Conservation (phyloP, 164 flowering plant species). For the Magnolia kwangsiensis region DNA sequence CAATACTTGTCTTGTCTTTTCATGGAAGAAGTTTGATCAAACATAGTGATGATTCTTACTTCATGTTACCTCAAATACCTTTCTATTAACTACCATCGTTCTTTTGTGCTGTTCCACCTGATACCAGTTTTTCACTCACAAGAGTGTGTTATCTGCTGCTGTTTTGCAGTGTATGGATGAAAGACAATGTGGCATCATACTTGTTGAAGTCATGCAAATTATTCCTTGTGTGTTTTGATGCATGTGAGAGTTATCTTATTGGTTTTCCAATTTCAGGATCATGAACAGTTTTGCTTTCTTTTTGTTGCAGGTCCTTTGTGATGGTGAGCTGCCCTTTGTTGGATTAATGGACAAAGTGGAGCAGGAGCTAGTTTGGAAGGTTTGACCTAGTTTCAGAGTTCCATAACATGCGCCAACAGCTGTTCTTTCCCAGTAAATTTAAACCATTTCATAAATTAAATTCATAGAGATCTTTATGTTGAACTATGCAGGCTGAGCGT, state of each 20-base stretch:
- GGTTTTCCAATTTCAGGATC: background rate
- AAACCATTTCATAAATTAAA: slow-evolving; percentile 1
- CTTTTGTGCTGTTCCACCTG: background rate
- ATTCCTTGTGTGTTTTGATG: background rate
- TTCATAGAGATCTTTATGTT: slow-evolving; percentile 1
- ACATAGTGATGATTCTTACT: no score
- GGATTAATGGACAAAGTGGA: slow-evolving; percentile 80
- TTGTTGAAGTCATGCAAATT: background rate
- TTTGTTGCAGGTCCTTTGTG: slow-evolving; percentile 61
- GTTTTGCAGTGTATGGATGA: background rate
- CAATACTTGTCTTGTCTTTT: no score
- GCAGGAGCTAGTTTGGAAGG: slow-evolving; percentile 92
- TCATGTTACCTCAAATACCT: no score
- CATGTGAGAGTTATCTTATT: background rate
- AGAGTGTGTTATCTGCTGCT: background rate
- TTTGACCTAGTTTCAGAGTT: slow-evolving; percentile 21
- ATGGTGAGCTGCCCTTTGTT: slow-evolving; percentile 82
- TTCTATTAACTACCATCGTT: background rate
- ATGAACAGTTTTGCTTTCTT: background rate
- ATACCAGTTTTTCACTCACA: background rate
- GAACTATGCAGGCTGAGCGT: slow-evolving; percentile 64
- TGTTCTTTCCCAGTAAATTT: slow-evolving; percentile 6
- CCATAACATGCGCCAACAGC: background rate
- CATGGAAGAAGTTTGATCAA: no score
- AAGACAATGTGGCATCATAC: background rate